Percentiles rank a stretch among this genome's conserved stretches.
Conservation (phyloP, 1,284 basidiomycete genomes). For the Inonotus obliquus region DNA sequence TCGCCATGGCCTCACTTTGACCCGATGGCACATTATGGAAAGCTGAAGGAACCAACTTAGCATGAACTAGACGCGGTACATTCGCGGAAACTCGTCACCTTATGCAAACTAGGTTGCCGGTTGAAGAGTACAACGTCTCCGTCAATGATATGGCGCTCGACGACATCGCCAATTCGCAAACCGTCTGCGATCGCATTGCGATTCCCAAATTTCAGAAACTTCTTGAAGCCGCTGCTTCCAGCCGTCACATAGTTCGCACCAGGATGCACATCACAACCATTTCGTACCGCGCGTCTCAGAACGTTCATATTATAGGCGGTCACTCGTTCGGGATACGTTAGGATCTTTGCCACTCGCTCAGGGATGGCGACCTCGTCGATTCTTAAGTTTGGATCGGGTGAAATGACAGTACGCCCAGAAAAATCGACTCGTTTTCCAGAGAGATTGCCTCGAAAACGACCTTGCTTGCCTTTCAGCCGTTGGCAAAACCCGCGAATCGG, state of each 20-base stretch:
- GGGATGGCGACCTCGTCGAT: slow-evolving; percentile 99
- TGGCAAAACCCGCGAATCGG: slow-evolving; percentile 98
- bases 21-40: slow-evolving; percentile 98
- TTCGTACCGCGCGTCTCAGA: slow-evolving; percentile 77
- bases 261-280: slow-evolving; percentile 90
- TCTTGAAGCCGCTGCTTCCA: slow-evolving; percentile 77
- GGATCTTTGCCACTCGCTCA: slow-evolving; percentile 90
- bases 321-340: slow-evolving; percentile 96
- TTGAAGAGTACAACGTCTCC: slow-evolving; percentile 99
- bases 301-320: slow-evolving; percentile 87
- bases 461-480: slow-evolving; percentile 97
- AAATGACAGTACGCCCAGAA: slow-evolving; percentile 97
- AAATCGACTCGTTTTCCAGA: slow-evolving; percentile 99
- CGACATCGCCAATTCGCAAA: slow-evolving; percentile 79
- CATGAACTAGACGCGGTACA: neutral
- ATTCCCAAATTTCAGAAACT: slow-evolving; percentile 82
- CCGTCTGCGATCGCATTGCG: slow-evolving; percentile 71
- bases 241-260: slow-evolving; percentile 93
- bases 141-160: slow-evolving; percentile 93
- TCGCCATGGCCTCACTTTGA: slow-evolving; percentile 94
- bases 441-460: slow-evolving; percentile 96
- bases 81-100: slow-evolving; percentile 39
- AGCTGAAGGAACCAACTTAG: slow-evolving; percentile 50
- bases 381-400: slow-evolving; percentile 95
- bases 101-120: slow-evolving; percentile 97